These are phyloP conservation scores for Ogataea nakhonphanomensis DNA, from an alignment of 805 yeast genomes.

Conservation along the genomic window DNA sequence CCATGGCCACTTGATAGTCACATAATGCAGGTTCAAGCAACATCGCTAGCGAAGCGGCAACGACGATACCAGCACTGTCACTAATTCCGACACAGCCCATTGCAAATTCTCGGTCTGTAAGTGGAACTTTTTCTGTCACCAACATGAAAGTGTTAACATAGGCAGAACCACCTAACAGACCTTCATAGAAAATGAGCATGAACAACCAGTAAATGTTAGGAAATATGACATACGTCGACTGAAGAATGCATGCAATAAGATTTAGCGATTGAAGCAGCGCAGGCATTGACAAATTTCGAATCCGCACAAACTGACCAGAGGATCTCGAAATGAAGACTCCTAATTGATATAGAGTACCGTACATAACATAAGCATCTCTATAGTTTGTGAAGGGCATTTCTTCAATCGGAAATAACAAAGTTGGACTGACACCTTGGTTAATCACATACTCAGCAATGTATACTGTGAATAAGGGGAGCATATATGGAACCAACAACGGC, in stretches of 20 bases:
- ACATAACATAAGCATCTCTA: constrained; percentile 87
- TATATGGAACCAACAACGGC: constrained; percentile 58
- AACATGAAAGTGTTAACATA: constrained; percentile 85
- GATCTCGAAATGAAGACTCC: constrained; percentile 94
- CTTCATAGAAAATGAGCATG: constrained; percentile 74
- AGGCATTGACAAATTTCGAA: constrained; percentile 56
- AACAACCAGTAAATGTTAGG: constrained; percentile 61
- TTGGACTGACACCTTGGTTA: constrained; percentile 90
- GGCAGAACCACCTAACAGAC: constrained; percentile 85
- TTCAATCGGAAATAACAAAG: constrained; percentile 71
- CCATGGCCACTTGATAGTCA: constrained; percentile 61
- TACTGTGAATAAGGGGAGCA: constrained; percentile 81
- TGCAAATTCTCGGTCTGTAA: constrained; percentile 65
- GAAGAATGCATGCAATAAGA: constrained; percentile 53
- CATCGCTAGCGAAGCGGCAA: constrained; percentile 75
- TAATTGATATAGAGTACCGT: constrained; percentile 83
- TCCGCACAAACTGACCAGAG: constrained; percentile 62
- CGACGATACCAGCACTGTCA: constrained; percentile 78
- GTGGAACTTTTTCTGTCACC: constrained; percentile 57
- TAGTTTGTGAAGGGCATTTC: constrained; percentile 65
- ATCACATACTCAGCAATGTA: constrained; percentile 84
- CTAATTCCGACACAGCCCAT: constrained; percentile 82
- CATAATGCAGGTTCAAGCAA: constrained; percentile 75
- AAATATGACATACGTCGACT: constrained; percentile 58
- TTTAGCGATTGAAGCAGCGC: constrained; percentile 67